Percentiles rank a stretch among this genome's conserved stretches.
Evolutionary conservation across 2,329 filamentous ascomycete genomes (phyloP).

Genomic region (Calonectria montana): DNA sequence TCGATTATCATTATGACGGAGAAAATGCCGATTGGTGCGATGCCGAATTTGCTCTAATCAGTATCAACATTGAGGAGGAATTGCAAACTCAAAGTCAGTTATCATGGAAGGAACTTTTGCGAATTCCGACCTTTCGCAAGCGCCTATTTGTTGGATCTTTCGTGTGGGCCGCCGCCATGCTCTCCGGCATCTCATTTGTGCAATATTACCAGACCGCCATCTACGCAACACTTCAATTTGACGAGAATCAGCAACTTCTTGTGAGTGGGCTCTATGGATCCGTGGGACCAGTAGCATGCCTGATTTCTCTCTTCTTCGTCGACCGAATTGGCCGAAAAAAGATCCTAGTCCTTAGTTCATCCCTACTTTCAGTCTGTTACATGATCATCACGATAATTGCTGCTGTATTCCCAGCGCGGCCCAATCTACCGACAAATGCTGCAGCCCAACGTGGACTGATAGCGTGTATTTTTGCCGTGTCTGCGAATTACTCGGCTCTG

Average conservation of each 20-base stretch:
- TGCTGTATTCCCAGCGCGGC: conserved; percentile 49
- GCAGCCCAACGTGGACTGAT: conserved; percentile 53
- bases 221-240: conserved; percentile 53
- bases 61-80: conserved; percentile 51
- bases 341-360: conserved; percentile 51
- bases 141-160: conserved; percentile 53
- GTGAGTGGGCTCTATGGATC: conserved; percentile 54
- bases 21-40: conserved; percentile 51
- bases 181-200: conserved; percentile 55
- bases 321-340: conserved; percentile 50
- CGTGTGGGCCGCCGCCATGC: conserved; percentile 55
- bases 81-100: conserved; percentile 40
- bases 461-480: conserved; percentile 51
- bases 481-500: conserved; percentile 50
- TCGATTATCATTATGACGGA: conserved; percentile 49
- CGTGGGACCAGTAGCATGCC: conserved; percentile 51
- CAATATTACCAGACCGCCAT: conserved; percentile 57
- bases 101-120: conserved; percentile 48
- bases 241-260: conserved; percentile 50
- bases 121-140: conserved; percentile 48
- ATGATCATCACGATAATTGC: conserved; percentile 54
- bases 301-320: conserved; percentile 53
- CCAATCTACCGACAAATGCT: conserved; percentile 50
- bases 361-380: conserved; percentile 50
- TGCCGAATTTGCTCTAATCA: conserved; percentile 48